Conservation (phyloP, 2,329 filamentous ascomycete genomes). For the Ophiostoma perfectum region DNA sequence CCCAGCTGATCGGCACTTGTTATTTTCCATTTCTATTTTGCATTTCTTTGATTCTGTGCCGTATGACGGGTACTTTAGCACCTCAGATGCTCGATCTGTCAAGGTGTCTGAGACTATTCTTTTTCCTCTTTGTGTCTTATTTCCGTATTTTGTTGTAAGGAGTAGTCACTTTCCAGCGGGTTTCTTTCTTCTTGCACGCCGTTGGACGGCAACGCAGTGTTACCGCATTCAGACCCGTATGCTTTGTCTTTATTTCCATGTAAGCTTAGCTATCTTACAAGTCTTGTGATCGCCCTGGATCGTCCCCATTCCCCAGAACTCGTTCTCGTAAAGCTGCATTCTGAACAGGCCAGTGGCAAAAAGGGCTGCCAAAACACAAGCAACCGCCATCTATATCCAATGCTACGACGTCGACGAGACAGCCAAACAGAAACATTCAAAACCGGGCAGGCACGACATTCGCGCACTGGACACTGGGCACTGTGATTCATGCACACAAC, state of each 20-base stretch:
- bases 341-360: neutral
- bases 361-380: neutral
- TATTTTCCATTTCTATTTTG: constrained; percentile 7
- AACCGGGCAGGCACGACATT: neutral
- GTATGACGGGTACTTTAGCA: neutral
- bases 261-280: neutral
- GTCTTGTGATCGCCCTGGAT: neutral
- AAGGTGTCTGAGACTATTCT: neutral
- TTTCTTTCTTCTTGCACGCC: neutral
- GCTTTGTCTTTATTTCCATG: neutral
- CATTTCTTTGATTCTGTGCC: neutral
- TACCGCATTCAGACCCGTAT: neutral
- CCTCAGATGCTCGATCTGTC: neutral
- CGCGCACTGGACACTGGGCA: neutral
- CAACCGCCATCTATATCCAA: too few relatives aligned
- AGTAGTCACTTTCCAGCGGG: too few relatives aligned
- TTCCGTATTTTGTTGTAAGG: neutral
- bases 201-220: constrained; percentile 5
- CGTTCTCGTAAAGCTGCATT: neutral
- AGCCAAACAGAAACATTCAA: neutral
- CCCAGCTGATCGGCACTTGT: neutral
- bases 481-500: neutral
- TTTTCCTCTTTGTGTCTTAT: neutral
- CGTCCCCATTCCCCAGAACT: neutral
- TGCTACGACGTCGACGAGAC: too few relatives aligned